Evolutionary conservation across 768 basidiomycete species (phyloP).

Genomic region (Leccinellum albellum): DNA sequence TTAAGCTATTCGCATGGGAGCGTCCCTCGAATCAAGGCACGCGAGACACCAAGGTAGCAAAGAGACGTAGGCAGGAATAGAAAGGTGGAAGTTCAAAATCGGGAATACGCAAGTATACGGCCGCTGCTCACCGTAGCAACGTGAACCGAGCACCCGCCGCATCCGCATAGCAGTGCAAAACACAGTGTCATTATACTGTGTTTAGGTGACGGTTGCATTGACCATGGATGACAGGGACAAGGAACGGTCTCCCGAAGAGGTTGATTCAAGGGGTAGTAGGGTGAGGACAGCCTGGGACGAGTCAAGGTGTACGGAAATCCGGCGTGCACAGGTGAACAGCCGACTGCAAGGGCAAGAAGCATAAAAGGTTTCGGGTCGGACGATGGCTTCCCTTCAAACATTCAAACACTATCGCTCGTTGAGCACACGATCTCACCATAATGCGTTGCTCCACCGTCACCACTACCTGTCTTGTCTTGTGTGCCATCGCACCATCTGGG

Average conservation of each 20-base stretch:
- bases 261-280: not conserved
- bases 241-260: not conserved
- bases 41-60: not conserved
- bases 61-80: not conserved
- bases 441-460: constrained; percentile 14
- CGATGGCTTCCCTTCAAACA: not conserved
- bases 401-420: not conserved
- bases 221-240: not conserved
- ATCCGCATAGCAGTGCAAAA: constrained; percentile 9
- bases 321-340: constrained; percentile 11
- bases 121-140: constrained; percentile 2
- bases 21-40: not conserved
- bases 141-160: not conserved
- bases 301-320: not conserved
- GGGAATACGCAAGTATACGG: not conserved
- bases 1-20: not conserved
- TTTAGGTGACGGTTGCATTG: not conserved
- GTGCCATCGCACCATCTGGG: constrained; percentile 11
- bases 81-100: not conserved
- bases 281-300: not conserved
- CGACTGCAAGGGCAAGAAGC: not conserved
- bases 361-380: constrained; percentile 11
- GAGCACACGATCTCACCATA: constrained; percentile 6
- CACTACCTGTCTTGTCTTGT: constrained; percentile 12
- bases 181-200: not conserved